These are phyloP conservation scores for Phoma sp. DNA, from an alignment of 2,329 filamentous ascomycete genomes.

Conservation along the genomic window DNA sequence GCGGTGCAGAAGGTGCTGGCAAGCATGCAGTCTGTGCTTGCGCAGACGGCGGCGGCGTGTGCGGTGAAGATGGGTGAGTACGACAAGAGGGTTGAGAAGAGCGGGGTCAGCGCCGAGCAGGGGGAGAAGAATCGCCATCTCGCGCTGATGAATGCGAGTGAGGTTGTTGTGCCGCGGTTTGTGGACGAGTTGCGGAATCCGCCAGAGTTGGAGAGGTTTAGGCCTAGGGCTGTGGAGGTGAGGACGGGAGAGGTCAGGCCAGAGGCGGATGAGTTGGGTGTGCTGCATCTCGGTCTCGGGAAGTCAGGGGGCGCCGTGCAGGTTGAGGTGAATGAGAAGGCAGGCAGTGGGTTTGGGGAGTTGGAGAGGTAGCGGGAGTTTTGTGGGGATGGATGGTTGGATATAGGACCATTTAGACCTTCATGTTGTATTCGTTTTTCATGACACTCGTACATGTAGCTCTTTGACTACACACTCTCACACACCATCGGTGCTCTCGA, in stretches of 20 bases:
- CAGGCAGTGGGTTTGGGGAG: no score
- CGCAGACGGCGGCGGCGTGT: conserved; percentile 61
- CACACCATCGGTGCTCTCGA: no score
- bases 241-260: neutral
- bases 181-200: conserved; percentile 71
- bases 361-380: no score
- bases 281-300: conserved; percentile 31
- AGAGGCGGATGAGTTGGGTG: conserved; percentile 26
- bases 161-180: conserved; percentile 83
- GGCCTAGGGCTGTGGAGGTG: neutral
- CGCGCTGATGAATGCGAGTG: conserved; percentile 80
- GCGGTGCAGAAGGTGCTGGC: conserved; percentile 87
- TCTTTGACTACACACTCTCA: no score
- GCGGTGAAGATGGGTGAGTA: conserved; percentile 53
- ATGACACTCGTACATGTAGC: no score
- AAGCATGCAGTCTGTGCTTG: conserved; percentile 87
- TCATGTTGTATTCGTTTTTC: no score
- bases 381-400: no score
- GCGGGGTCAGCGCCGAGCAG: conserved; percentile 45
- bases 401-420: no score
- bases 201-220: conserved; percentile 66
- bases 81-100: conserved; percentile 55
- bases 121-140: conserved; percentile 66
- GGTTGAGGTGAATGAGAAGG: no score
- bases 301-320: neutral